Percentiles rank a stretch among this genome's conserved stretches.
These are phyloP conservation scores for Biscogniauxia sp. DNA, from an alignment of 2,329 filamentous ascomycete genomes.

Conservation along the genomic window DNA sequence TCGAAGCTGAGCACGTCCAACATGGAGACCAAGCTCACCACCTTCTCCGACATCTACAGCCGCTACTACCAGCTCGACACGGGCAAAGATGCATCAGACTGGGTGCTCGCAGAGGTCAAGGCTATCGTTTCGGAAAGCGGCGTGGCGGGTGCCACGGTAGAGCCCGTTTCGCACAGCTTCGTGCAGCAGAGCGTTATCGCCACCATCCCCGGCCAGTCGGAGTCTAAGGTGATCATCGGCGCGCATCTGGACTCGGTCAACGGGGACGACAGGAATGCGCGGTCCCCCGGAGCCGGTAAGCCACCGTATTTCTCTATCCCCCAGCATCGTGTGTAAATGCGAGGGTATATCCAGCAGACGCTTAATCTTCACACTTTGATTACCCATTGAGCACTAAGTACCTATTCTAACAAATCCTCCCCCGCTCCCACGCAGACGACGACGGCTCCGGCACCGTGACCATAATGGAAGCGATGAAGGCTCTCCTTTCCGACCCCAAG, in stretches of 20 bases:
- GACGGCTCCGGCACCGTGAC: constrained; percentile 77
- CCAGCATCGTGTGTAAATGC: no score
- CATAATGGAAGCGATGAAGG: constrained; percentile 74
- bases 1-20: constrained; percentile 60
- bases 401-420: not conserved
- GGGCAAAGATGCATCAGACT: constrained; percentile 70
- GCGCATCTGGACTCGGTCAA: constrained; percentile 83
- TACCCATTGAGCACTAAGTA: not conserved
- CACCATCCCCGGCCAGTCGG: constrained; percentile 70
- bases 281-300: constrained; percentile 62
- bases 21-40: constrained; percentile 65
- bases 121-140: constrained; percentile 59
- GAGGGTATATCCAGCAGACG: no score
- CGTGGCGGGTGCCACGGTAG: constrained; percentile 58
- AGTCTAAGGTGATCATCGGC: constrained; percentile 73
- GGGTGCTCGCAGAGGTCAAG: constrained; percentile 67
- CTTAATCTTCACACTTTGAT: not conserved
- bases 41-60: constrained; percentile 65
- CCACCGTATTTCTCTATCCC: not conserved
- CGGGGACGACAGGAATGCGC: constrained; percentile 66
- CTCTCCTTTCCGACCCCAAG: constrained; percentile 62
- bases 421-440: constrained; percentile 53
- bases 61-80: constrained; percentile 64
- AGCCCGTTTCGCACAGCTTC: constrained; percentile 69
- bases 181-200: constrained; percentile 76